phyloP scores from a whole-genome alignment of 148 eudicot species.

The Rhododendron molle region DNA sequence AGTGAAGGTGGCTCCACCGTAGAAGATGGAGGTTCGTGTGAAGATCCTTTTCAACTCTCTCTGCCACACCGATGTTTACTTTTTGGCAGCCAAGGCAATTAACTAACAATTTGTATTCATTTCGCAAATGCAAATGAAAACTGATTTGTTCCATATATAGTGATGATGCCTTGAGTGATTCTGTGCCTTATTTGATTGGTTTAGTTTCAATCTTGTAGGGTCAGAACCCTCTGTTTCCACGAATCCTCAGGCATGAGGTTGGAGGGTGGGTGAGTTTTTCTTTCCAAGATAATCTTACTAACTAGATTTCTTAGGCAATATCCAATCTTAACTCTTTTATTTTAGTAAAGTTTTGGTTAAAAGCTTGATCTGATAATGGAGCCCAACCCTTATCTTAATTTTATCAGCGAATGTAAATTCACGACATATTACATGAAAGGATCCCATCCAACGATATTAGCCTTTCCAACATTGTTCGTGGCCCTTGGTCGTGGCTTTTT shows the following conservation, averaged over 20 bases:
- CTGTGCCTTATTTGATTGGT: neutral
- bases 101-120: neutral
- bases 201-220: constrained; percentile 16
- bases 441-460: neutral
- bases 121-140: neutral
- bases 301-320: neutral
- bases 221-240: constrained; percentile 29
- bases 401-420: neutral
- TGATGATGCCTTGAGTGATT: too few species aligned
- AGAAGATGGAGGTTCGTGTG: constrained; percentile 19
- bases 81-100: constrained; percentile 37
- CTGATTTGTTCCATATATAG: neutral
- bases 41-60: constrained; percentile 36
- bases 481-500: neutral
- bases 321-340: neutral
- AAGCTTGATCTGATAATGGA: neutral
- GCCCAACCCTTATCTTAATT: neutral
- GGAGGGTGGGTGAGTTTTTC: constrained; percentile 35
- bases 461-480: too few species aligned
- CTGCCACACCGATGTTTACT: constrained; percentile 35
- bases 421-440: neutral
- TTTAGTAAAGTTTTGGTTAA: neutral
- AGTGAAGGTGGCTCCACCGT: constrained; percentile 39
- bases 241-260: constrained; percentile 48
- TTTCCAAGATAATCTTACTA: neutral